Base-by-base conservation (phyloP, 345 rosid species). In the Euphorbia lathyris region DNA sequence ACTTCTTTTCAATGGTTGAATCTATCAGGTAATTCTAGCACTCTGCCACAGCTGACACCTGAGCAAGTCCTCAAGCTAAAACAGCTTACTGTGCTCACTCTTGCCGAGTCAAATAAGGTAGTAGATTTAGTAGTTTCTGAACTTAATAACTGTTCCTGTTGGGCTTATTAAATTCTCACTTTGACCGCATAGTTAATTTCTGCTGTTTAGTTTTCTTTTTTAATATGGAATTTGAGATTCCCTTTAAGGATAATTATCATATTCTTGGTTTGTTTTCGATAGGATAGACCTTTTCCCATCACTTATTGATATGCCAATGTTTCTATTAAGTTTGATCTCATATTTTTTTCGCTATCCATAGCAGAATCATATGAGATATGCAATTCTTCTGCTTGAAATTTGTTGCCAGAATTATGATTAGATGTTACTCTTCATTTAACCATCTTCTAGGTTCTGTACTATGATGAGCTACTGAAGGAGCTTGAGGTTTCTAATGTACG, bases 31-130 rank as follows among this genome's bases (percentile, higher is more conserved):
- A 61, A 40, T 22, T 9, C 38, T 7, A 0, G 9, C 26, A n/a
- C 4, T 53, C 67, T 66, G 17, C 69, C 76, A 9, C 47, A 66
- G 72, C 23, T 76, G 19, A 25, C 2, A 13, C 72, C 68, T 0
- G 42, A 52, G 25, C 72, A 76, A 61, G 26, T 76, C 29, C 67
- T 71, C 34, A 71, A 76, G 59, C 62, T 76, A 6, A 67, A 76
- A 56, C 72, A 71, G 47, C 79, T 76, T 10, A 66, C 64, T 25
- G 45, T 76, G 65, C 72, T 71, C 14, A 71, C 69, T 61, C 68
- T 76, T 29, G 68, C 66, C 12, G 72, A 62, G 65, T 22, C 63
- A 22, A 67, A 42, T 51, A 71, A 67, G 65, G 72, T 76, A 43
- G 23, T 63, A 25, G 38, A 9, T 45, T 32, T 30, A 2, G 38